Evolutionary conservation across 2,329 filamentous ascomycete genomes (phyloP).

Genomic region (Aspergillus quadrilineatus): DNA sequence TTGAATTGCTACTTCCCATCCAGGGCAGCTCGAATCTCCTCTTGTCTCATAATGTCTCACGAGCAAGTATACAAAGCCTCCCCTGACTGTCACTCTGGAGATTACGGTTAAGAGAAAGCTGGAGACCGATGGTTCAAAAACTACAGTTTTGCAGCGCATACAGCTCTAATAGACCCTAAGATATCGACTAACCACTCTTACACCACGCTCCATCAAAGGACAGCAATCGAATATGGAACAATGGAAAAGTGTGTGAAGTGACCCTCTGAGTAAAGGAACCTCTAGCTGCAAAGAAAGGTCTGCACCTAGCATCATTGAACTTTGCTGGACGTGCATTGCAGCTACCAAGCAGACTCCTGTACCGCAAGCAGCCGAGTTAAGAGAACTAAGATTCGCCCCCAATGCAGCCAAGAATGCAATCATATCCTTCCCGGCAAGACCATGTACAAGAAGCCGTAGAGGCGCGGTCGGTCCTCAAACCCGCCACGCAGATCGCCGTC

Average conservation of each 20-base stretch:
- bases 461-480: neutral
- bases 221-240: neutral
- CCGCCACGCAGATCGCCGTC: neutral
- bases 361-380: neutral
- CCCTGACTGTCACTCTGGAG: conserved; percentile 13
- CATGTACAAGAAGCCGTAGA: neutral
- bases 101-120: conserved; percentile 8
- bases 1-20: neutral
- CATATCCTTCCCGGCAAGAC: neutral
- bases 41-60: neutral
- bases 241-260: conserved; percentile 7
- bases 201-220: conserved; percentile 11
- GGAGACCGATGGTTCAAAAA: conserved; percentile 11
- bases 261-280: conserved; percentile 15
- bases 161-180: neutral
- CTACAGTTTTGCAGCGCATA: neutral
- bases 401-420: neutral
- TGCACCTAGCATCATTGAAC: neutral
- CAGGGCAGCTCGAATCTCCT: conserved; percentile 6
- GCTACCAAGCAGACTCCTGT: conserved; percentile 12
- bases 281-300: neutral
- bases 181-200: conserved; percentile 12
- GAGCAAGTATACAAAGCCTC: conserved; percentile 11
- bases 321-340: conserved; percentile 13
- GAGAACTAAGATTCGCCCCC: neutral